Evolutionary conservation across 1,284 basidiomycete genomes (phyloP), one percentile per base, ranked within the genome.

Genomic region (Rhizoctonia solani): DNA sequence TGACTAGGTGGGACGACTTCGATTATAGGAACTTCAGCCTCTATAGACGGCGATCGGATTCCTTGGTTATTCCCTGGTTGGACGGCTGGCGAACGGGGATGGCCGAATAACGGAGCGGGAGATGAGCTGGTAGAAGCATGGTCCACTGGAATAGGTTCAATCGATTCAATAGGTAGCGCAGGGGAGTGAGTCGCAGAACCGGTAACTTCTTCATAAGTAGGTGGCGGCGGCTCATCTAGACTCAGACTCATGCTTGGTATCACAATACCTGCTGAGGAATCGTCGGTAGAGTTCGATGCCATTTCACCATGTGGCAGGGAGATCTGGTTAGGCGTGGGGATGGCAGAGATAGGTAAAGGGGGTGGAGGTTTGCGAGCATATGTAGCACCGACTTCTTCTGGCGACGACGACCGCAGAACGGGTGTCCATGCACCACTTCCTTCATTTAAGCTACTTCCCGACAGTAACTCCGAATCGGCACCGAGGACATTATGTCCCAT

Each of bases 201-300:
- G 5, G 49, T 53, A 21, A 65, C 59, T 44, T 65, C 59, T 21
- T 65, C 59, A n/a, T 65, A 65, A 2, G 59, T 30, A 19, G 59
- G 59, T 8, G 59, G 59, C 27, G 59, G 59, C 9, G 59, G 59
- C 19, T 42, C 59, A 21, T 65, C 59, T 8, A 2, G 13, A 44
- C 27, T 13, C 29, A 44, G 25, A 34, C n/a, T 65, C 6, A 49
- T 16, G 6, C 46, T 11, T 21, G 49, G 5, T 23, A 37, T 30
- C 9, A 14, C 21, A 23, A 44, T 37, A 42, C 16, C 56, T 29
- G 25, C 19, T 49, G 58, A 34, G 5, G 49, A n/a, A 34, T 30
- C 23, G 14, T 19, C 16, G 25, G 19, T 23, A 14, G 34, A n/a
- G 13, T 19, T 53, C 29, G 46, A 27, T 42, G 47, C 14, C 29